Evolutionary conservation across 208 protist genomes (phyloP).

Genomic region (Crithidia thermophila): DNA sequence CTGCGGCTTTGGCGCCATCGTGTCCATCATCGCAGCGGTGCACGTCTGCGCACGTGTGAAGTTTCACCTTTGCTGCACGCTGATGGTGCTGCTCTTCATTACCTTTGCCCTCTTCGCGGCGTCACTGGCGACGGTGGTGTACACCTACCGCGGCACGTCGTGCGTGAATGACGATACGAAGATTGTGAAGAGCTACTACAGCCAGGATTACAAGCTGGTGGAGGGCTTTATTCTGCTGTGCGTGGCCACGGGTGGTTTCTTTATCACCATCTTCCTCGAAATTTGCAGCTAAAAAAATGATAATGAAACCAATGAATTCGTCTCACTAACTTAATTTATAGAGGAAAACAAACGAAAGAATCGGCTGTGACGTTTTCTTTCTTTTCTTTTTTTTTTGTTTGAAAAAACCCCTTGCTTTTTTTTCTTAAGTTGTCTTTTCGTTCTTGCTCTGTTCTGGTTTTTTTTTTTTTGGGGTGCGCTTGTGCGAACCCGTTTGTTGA

Average conservation of each 20-base stretch:
- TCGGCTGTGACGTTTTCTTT: too few species aligned
- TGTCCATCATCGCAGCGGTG: conserved; percentile 13
- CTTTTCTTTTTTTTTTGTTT: not conserved
- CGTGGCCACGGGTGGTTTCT: conserved; percentile 33
- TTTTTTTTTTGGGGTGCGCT: not conserved
- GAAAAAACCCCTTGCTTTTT: not conserved
- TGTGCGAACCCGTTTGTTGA: too few species aligned
- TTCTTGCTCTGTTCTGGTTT: not conserved
- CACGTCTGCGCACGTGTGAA: conserved; percentile 16
- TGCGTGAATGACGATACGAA: conserved; percentile 13
- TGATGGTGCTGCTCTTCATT: conserved; percentile 27
- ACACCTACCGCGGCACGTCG: not conserved
- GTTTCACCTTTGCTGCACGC: conserved; percentile 27
- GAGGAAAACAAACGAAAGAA: too few species aligned
- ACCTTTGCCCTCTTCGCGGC: conserved; percentile 16
- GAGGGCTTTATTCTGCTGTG: conserved; percentile 42
- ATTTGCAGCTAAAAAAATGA: conserved; percentile 11
- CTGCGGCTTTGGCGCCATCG: conserved; percentile 17
- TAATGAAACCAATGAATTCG: not conserved
- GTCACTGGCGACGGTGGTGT: conserved; percentile 13
- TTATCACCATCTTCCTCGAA: conserved; percentile 28
- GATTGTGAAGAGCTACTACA: conserved; percentile 1
- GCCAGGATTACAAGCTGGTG: conserved; percentile 24
- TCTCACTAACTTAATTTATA: too few species aligned
- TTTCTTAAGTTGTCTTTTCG: too few species aligned